phyloP scores from a whole-genome alignment of 495 filamentous ascomycete species.

The Venustampulla echinocandica region DNA sequence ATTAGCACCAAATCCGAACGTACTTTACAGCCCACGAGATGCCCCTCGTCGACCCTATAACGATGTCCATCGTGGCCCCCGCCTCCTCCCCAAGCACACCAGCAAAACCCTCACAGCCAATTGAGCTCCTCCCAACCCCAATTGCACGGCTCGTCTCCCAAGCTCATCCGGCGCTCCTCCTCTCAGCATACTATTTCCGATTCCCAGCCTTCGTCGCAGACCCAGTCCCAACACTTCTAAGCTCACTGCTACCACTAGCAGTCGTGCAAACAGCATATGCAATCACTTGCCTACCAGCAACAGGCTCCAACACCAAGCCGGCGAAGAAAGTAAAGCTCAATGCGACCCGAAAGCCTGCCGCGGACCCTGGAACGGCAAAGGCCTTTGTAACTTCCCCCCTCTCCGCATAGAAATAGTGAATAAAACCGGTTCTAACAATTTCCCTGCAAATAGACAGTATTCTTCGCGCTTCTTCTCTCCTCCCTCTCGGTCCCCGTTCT shows the following conservation, averaged over 20 bases:
- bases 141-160: constrained; percentile 28
- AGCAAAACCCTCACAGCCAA: constrained; percentile 13
- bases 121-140: constrained; percentile 23
- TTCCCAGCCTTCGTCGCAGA: constrained; percentile 63
- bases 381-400: constrained; percentile 25
- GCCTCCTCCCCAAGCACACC: background rate
- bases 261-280: constrained; percentile 60
- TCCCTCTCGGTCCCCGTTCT: constrained; percentile 49
- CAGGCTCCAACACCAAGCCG: constrained; percentile 32
- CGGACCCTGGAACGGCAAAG: constrained; percentile 27
- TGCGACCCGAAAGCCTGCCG: constrained; percentile 35
- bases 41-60: constrained; percentile 25
- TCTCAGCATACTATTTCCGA: constrained; percentile 46
- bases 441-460: constrained; percentile 47
- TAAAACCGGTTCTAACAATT: background rate
- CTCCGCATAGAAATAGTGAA: background rate
- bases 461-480: constrained; percentile 56
- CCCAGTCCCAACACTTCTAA: constrained; percentile 57
- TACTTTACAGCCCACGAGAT: constrained; percentile 1
- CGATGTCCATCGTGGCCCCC: constrained; percentile 16
- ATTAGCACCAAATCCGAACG: background rate
- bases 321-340: constrained; percentile 30
- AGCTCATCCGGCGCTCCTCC: constrained; percentile 57
- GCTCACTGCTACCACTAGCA: constrained; percentile 51
- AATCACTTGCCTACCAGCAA: constrained; percentile 63